Evolutionary conservation across 2,329 filamentous ascomycete genomes (phyloP), one percentile per base, ranked within the genome.

Genomic region (Fusarium stilboides): DNA sequence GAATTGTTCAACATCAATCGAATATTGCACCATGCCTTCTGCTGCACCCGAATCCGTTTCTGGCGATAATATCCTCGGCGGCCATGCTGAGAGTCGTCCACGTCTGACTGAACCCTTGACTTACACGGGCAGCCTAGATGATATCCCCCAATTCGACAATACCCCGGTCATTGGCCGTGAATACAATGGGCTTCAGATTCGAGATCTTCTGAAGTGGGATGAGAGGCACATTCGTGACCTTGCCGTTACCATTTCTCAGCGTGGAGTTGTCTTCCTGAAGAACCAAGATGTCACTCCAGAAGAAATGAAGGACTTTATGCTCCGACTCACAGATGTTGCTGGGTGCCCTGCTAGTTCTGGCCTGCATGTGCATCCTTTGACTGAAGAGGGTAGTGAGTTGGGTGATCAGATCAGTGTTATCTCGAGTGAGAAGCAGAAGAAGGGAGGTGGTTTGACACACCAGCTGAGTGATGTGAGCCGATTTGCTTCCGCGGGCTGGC

Each of bases 341-440:
- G 78, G 78, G 8, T 79, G 76, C 45, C 86, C 86, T 19, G 71
- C 78, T 36, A 82, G 81, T 4, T 87, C 86, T 2, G 78, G 79
- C 4, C 79, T 89, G 24, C 86, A 88, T 59, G 81, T 87, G 9
- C 87, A 88, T 66, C 86, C 87, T 8, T 71, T 88, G 26, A 84
- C 83, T 0, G 84, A 87, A 62, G 83, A 85, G 65, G 82, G 81
- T 20, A 84, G 82, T 58, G 84, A 88, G 69, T 78, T 86, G 1
- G 84, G 85, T 36, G 85, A 87, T 70, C 82, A 89, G 73, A 84
- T 89, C 66, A 85, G 81, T 56, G 84, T 88, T 55, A 88, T 89
- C 74, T 86, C 83, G 57, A 84, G 83, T 51, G 83, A 86, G 75
- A 84, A 86, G 80, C 81, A 86, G 74, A 84, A 86, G 79, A 86